Evolutionary conservation across 768 basidiomycete genomes (phyloP).

Genomic region (Leccinum subtestaceum): DNA sequence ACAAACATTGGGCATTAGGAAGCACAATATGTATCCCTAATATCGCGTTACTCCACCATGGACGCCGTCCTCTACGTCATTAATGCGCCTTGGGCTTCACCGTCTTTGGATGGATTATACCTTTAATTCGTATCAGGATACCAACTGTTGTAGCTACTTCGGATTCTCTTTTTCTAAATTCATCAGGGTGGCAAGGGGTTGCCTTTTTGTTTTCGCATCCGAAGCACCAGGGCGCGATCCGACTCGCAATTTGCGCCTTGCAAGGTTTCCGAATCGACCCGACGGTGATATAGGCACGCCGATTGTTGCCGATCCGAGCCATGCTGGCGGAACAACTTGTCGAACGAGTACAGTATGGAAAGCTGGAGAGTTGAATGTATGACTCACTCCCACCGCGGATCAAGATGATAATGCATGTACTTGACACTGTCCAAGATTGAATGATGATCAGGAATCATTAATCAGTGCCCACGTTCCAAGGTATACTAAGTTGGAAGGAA

Average conservation of each 20-base stretch:
- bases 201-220: neutral
- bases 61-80: conserved; percentile 6
- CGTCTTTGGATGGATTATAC: conserved; percentile 13
- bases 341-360: neutral
- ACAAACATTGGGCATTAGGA: conserved; percentile 5
- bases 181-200: conserved; percentile 20
- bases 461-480: neutral
- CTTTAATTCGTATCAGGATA: conserved; percentile 13
- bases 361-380: neutral
- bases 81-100: neutral
- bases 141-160: conserved; percentile 13
- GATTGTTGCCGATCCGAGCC: neutral
- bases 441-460: neutral
- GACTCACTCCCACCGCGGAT: neutral
- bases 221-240: neutral
- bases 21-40: conserved; percentile 21
- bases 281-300: neutral
- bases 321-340: neutral
- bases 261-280: neutral
- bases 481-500: no score
- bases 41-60: conserved; percentile 14
- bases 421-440: neutral
- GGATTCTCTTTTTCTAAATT: neutral
- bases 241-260: neutral
- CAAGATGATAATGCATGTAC: neutral